Base-by-base conservation (phyloP, 2,329 filamentous ascomycete species). In the Claviceps arundinis region DNA sequence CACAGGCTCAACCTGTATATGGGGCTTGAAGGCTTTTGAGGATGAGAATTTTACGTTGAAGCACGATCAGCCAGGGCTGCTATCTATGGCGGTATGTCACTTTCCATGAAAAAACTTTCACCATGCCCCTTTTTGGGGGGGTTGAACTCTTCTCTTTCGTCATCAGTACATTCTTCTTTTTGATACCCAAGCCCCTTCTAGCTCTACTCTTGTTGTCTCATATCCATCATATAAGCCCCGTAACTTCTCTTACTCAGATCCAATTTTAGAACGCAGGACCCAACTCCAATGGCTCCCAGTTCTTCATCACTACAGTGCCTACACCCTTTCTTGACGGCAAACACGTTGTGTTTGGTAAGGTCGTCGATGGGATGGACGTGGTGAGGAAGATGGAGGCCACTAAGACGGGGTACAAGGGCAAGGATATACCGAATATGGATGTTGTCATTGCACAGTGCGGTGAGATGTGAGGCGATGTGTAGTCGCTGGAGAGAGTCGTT, bases 311-410 rank as follows among this genome's bases (percentile, higher is more conserved):
- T 2, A 93, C 87, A 0, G 85, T 85, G 2, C 76, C 86, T 5
- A 93, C 91, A 0, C 88, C 89, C 1, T 94, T 94, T 64, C 73
- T 98, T 26, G 86, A 97, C 69, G 80, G 79, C 63, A 97, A 97
- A 71, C 93, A 98, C 67, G 89, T 95, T 52, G 90, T 97, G 17
- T 97, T 97, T 61, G 93, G 93, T 49, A 84, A 87, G 65, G 91
- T 97, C 1, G 75, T 89, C 45, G 87, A 90, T 42, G 90, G 91
- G 40, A 85, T 96, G 79, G 89, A 96, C 54, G 82, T 96, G 5
- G 87, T 97, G 44, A 78, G 76, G 59, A 97, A 95, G 80, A 85
- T 98, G 70, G 91, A 97, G 74, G 84, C 86, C 56, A 93, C 88
- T 37, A 85, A 91, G 68, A 93, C 87, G 9, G 87, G 84, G 3